phyloP scores from a whole-genome alignment of 2,329 filamentous ascomycete genomes.

The Penicillium sp. region DNA sequence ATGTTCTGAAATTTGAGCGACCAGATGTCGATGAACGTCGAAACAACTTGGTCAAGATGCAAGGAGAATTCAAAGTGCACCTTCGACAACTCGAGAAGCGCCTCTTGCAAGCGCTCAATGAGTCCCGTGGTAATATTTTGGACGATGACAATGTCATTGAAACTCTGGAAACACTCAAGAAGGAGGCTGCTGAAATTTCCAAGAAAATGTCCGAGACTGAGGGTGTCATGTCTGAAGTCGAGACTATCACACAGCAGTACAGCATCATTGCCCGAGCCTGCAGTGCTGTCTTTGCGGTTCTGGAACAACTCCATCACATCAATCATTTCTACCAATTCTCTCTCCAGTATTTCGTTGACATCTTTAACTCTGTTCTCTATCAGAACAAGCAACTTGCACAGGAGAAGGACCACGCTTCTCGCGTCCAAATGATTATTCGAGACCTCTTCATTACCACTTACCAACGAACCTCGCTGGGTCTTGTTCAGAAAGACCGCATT shows the following conservation, averaged over 20 bases:
- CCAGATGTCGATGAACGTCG: constrained; percentile 95
- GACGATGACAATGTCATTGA: constrained; percentile 98
- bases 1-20: constrained; percentile 94
- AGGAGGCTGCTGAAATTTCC: constrained; percentile 93
- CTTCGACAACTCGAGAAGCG: constrained; percentile 93
- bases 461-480: constrained; percentile 86
- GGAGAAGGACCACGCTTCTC: constrained; percentile 72
- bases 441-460: constrained; percentile 91
- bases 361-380: constrained; percentile 89
- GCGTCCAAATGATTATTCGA: constrained; percentile 85
- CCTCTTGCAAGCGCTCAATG: constrained; percentile 90
- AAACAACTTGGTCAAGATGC: constrained; percentile 96
- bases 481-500: constrained; percentile 91
- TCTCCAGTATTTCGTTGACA: constrained; percentile 95
- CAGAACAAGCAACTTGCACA: constrained; percentile 71
- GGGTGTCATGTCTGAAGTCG: constrained; percentile 96
- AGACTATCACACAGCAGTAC: constrained; percentile 93
- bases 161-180: constrained; percentile 96
- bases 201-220: constrained; percentile 95
- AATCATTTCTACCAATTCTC: constrained; percentile 99
- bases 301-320: constrained; percentile 96
- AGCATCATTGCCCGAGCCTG: constrained; percentile 89
- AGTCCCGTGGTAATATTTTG: constrained; percentile 94
- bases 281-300: constrained; percentile 93
- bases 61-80: constrained; percentile 99